phyloP scores from a whole-genome alignment of 805 yeast genomes.

The Sporopachydermia lactativora region DNA sequence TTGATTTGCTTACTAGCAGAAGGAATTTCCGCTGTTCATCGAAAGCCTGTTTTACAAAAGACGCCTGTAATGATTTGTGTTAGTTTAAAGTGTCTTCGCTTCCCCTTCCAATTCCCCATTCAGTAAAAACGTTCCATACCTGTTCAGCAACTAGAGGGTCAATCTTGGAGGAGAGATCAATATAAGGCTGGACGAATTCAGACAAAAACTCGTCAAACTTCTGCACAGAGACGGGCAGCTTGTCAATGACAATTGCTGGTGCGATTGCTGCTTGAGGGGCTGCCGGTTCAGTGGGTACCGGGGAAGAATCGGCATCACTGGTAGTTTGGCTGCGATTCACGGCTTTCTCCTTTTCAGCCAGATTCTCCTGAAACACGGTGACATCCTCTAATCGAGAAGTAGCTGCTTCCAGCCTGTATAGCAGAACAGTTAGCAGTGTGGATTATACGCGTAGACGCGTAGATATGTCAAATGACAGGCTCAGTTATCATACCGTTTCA shows the following conservation, averaged over 20 bases:
- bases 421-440: background rate
- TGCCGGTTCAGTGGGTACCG: constrained; percentile 2
- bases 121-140: too few relatives aligned
- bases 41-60: constrained; percentile 36
- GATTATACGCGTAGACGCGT: background rate
- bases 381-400: constrained; percentile 87
- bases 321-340: too few relatives aligned
- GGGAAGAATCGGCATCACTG: constrained; percentile 5
- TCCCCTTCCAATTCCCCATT: too few relatives aligned
- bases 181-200: constrained; percentile 45
- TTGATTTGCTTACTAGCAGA: constrained; percentile 40
- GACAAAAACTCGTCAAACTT: constrained; percentile 43
- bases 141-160: constrained; percentile 46
- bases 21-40: constrained; percentile 45
- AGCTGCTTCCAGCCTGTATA: constrained; percentile 69
- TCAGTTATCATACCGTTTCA: constrained; percentile 37
- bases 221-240: constrained; percentile 28
- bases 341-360: background rate
- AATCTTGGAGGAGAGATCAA: constrained; percentile 33
- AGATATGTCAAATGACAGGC: background rate
- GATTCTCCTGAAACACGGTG: constrained; percentile 59
- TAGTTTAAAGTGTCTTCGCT: too few relatives aligned
- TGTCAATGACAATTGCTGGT: constrained; percentile 13
- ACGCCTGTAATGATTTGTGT: constrained; percentile 21
- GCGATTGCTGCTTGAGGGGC: constrained; percentile 4